Percentiles rank a stretch among this genome's conserved stretches.
These are phyloP conservation scores for Cokeromyces recurvatus DNA, from an alignment of 371 early-diverging fungal species.

Conservation along the genomic window DNA sequence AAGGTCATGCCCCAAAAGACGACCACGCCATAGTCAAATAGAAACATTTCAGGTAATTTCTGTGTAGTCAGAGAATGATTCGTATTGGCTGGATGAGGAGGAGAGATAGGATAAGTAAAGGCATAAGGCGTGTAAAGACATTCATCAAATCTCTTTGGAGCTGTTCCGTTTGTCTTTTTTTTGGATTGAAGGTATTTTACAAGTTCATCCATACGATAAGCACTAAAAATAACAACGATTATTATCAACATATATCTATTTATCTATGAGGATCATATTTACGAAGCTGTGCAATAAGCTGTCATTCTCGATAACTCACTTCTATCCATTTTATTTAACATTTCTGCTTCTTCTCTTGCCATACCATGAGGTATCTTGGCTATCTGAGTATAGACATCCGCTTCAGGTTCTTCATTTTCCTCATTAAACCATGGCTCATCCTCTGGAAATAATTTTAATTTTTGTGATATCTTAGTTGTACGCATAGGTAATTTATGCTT, in stretches of 20 bases:
- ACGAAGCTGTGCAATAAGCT: slow-evolving; percentile 85
- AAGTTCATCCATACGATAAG: slow-evolving; percentile 59
- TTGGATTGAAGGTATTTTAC: slow-evolving; percentile 51
- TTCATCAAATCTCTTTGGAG: slow-evolving; percentile 47
- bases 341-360: slow-evolving; percentile 42
- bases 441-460: slow-evolving; percentile 87
- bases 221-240: slow-evolving; percentile 16
- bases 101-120: slow-evolving; percentile 32
- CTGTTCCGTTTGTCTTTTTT: slow-evolving; percentile 31
- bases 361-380: slow-evolving; percentile 46
- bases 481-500: slow-evolving; percentile 61
- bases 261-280: slow-evolving; percentile 11
- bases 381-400: slow-evolving; percentile 44
- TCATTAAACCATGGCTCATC: slow-evolving; percentile 45
- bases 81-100: slow-evolving; percentile 18
- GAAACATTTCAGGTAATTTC: slow-evolving; percentile 61
- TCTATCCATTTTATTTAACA: slow-evolving; percentile 41
- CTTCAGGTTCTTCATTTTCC: slow-evolving; percentile 13
- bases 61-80: slow-evolving; percentile 11
- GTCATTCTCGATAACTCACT: slow-evolving; percentile 67
- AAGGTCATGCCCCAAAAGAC: slow-evolving; percentile 95
- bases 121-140: slow-evolving; percentile 50
- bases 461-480: slow-evolving; percentile 91
- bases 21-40: slow-evolving; percentile 93
- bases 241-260: background rate